Conservation (phyloP, 768 basidiomycete genomes). For the Mycena albidolilacea region DNA sequence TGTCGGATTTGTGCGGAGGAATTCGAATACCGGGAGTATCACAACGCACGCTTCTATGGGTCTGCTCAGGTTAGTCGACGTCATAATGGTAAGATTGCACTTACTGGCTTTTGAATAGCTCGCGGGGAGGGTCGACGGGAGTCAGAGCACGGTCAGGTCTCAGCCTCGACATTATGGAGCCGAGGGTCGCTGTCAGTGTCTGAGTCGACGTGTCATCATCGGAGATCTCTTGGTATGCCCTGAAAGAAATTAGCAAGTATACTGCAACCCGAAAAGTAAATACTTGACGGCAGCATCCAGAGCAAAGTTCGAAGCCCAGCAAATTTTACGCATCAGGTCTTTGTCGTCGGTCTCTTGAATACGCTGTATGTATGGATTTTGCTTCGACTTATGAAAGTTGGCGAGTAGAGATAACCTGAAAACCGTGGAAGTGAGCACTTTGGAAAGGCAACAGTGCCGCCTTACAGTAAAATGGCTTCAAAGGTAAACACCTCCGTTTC, state of each 20-base stretch:
- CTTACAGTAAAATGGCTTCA: slow-evolving; percentile 66
- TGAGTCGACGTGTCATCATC: slow-evolving; percentile 64
- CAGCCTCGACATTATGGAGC: slow-evolving; percentile 65
- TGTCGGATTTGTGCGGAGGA: slow-evolving; percentile 63
- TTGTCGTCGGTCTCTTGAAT: slow-evolving; percentile 64
- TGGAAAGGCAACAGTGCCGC: background rate
- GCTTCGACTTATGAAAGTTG: slow-evolving; percentile 80
- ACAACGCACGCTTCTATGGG: slow-evolving; percentile 74
- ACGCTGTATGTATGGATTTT: slow-evolving; percentile 75
- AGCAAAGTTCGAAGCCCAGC: slow-evolving; percentile 69
- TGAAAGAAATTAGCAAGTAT: slow-evolving; percentile 41
- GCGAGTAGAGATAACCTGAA: slow-evolving; percentile 68
- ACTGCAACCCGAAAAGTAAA: slow-evolving; percentile 31
- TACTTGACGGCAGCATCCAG: slow-evolving; percentile 68
- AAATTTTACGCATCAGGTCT: slow-evolving; percentile 69
- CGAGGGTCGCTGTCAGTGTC: slow-evolving; percentile 65
- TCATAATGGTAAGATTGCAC: slow-evolving; percentile 36
- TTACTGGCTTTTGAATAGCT: slow-evolving; percentile 73
- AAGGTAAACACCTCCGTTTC: slow-evolving; percentile 71
- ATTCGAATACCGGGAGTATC: slow-evolving; percentile 74
- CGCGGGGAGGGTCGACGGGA: slow-evolving; percentile 62
- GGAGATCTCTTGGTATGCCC: slow-evolving; percentile 69
- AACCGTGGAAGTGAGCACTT: background rate
- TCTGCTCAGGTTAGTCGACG: slow-evolving; percentile 51
- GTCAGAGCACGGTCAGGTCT: slow-evolving; percentile 70